phyloP scores from a whole-genome alignment of 371 early-diverging fungal genomes.

The Chytridiales sp. region DNA sequence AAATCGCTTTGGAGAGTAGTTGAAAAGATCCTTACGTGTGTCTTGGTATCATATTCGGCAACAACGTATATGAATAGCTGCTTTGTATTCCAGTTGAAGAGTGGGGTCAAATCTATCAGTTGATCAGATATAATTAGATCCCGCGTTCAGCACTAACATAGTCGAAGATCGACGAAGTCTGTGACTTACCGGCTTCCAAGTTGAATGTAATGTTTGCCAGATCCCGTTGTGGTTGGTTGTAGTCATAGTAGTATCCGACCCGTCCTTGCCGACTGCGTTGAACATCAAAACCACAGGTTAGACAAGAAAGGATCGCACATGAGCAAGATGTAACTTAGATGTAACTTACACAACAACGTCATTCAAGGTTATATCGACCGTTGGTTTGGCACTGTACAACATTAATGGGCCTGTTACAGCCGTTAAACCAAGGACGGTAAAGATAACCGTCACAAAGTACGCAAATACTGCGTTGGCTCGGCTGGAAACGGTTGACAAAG shows the following conservation, averaged over 20 bases:
- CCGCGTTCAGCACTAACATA: too few species aligned
- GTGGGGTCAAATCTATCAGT: constrained; percentile 70
- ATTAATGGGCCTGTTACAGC: constrained; percentile 54
- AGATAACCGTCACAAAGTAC: constrained; percentile 64
- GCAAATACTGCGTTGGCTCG: constrained; percentile 69
- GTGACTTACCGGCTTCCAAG: constrained; percentile 69
- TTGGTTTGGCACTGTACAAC: constrained; percentile 28
- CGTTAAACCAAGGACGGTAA: constrained; percentile 58
- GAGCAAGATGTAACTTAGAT: neutral
- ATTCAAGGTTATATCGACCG: constrained; percentile 44
- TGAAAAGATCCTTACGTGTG: constrained; percentile 28
- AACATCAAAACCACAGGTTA: too few species aligned
- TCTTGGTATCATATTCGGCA: constrained; percentile 75
- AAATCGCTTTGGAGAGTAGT: neutral
- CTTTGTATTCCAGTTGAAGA: constrained; percentile 97
- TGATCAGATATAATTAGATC: neutral
- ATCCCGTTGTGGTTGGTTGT: constrained; percentile 29
- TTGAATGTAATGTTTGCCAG: constrained; percentile 54
- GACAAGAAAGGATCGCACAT: neutral
- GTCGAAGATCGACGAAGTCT: neutral
- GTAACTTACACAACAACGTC: constrained; percentile 57
- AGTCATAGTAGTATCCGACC: constrained; percentile 36
- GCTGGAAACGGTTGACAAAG: constrained; percentile 21
- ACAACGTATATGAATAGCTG: constrained; percentile 87
- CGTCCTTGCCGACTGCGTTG: constrained; percentile 32